Evolutionary conservation across 331 rosid species (phyloP).

Genomic region (Acacia concinna): DNA sequence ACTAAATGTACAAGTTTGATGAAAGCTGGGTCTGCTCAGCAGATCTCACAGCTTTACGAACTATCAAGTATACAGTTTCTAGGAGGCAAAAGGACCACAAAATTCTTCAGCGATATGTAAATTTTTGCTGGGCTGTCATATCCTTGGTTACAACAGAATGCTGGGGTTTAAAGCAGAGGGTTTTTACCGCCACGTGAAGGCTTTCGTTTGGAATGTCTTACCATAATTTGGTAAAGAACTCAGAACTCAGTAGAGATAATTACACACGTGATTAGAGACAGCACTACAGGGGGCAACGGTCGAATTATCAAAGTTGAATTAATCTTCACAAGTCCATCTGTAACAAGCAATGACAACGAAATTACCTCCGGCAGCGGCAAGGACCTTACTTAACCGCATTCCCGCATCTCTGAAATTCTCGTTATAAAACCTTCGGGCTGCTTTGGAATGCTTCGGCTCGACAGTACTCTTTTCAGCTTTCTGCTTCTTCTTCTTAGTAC

Average conservation of each 20-base stretch:
- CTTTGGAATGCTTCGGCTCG: constrained; percentile 76
- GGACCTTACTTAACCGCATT: constrained; percentile 89
- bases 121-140: background rate
- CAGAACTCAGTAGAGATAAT: background rate
- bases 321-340: background rate
- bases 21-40: no score
- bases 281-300: background rate
- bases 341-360: background rate
- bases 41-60: background rate
- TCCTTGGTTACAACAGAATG: background rate
- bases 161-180: background rate
- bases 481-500: constrained; percentile 39
- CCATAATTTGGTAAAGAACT: background rate
- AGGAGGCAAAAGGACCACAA: background rate
- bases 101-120: background rate
- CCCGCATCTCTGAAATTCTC: constrained; percentile 60
- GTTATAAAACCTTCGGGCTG: constrained; percentile 80
- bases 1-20: no score
- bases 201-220: background rate
- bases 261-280: background rate
- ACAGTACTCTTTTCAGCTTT: constrained; percentile 11
- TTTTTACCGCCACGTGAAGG: background rate
- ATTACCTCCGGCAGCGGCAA: constrained; percentile 92
- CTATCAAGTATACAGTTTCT: background rate
- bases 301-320: background rate